Evolutionary conservation across 306 rosid species (phyloP).

Genomic region (Cicer bijugum): DNA sequence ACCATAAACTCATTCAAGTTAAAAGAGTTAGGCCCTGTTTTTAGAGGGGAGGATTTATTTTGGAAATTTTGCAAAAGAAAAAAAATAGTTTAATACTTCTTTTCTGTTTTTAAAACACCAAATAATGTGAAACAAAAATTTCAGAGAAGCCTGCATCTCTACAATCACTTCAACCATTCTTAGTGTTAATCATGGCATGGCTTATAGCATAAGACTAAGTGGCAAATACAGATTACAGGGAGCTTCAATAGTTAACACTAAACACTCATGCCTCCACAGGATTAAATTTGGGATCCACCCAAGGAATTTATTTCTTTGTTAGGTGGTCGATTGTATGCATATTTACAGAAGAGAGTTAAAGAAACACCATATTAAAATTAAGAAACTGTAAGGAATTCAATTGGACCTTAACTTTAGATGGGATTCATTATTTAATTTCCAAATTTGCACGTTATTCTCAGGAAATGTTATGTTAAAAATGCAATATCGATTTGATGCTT

Average conservation of each 20-base stretch:
- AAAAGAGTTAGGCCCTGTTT: background rate
- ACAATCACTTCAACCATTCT: slow-evolving; percentile 2
- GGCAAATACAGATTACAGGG: background rate
- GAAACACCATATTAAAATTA: background rate
- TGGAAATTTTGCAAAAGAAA: background rate
- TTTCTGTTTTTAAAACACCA: too few relatives aligned
- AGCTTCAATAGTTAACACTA: background rate
- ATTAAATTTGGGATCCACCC: background rate
- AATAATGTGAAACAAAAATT: too few relatives aligned
- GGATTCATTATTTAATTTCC: slow-evolving; percentile 7
- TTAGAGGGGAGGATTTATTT: background rate
- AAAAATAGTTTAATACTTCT: background rate
- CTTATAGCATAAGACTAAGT: background rate
- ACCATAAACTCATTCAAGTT: too few relatives aligned
- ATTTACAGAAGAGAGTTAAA: background rate
- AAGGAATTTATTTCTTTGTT: background rate
- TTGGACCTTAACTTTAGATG: background rate
- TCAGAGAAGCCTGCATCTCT: background rate
- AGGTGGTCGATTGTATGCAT: background rate
- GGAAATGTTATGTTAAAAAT: background rate
- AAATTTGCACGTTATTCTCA: background rate
- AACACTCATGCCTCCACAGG: background rate
- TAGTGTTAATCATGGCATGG: background rate
- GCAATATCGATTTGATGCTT: background rate
- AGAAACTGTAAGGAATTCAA: background rate